Evolutionary conservation across 257 asterid species (phyloP), one percentile per base, ranked within the genome.

Genomic region (Lithospermum erythrorhizon): DNA sequence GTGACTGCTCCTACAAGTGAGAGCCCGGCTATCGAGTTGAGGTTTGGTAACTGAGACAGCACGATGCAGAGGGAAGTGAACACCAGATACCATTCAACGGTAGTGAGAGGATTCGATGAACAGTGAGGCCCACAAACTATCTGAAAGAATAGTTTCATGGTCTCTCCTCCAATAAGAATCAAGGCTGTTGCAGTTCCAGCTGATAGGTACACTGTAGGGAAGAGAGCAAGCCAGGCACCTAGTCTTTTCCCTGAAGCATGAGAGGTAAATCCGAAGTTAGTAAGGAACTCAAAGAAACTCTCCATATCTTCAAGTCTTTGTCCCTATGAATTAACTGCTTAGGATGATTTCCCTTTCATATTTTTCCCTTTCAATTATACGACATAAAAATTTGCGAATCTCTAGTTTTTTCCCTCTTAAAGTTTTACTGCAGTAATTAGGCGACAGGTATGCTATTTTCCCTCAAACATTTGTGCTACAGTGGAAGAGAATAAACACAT

Each of bases 131-230:
- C 97, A 15, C 99, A 93, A 20, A 93, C 95, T 14, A 76, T 84
- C 64, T 89, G 99, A 72, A 93, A 93, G 85, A 93, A 93, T 32
- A 93, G 68, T 70, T 93, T 93, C 99, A 93, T 93, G 61, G 99
- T 93, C 82, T 93, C 97, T 57, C 99, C 99, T 70, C 99, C 99
- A 0, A 93, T 77, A 8, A 93, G 83, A 72, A 93, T 93, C 70
- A 93, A 70, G 52, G 99, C 99, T 3, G 99, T 93, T 19, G 89
- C 97, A 11, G 97, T 93, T 37, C 99, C 99, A 4, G 99, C 99
- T 7, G 99, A 93, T 11, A 93, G 82, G 79, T 93, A 93, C 11
- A 86, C 95, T 0, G 99, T 93, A 6, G 99, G 99, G 78, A 93
- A 93, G 35, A 93, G 87, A 21, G 99, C 99, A 22, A 93, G 94